Evolutionary conservation across 2,329 filamentous ascomycete genomes (phyloP).

Genomic region (Malbranchea cinnamomea): DNA sequence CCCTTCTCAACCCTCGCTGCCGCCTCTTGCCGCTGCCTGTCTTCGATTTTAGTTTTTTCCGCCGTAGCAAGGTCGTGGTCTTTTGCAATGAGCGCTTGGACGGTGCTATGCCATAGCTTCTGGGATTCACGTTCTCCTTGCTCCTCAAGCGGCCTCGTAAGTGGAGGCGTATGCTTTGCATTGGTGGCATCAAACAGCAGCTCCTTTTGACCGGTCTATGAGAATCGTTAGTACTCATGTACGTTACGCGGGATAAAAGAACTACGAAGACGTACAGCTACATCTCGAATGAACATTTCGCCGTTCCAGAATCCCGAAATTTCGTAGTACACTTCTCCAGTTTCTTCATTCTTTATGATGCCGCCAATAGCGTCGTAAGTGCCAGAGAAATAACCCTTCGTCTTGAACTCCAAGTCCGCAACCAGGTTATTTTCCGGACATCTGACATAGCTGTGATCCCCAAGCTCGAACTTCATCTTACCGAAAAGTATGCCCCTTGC

Average conservation of each 20-base stretch:
- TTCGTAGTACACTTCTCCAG: constrained; percentile 78
- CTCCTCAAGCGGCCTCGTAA: constrained; percentile 63
- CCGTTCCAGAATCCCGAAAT: constrained; percentile 86
- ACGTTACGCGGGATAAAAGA: not conserved
- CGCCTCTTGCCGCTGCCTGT: constrained; percentile 79
- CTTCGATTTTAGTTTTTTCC: constrained; percentile 93
- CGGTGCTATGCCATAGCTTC: constrained; percentile 68
- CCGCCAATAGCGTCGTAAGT: constrained; percentile 95
- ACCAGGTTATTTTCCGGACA: constrained; percentile 77
- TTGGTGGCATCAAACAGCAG: constrained; percentile 75
- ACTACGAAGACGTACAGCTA: constrained; percentile 42
- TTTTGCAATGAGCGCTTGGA: constrained; percentile 62
- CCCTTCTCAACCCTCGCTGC: constrained; percentile 62
- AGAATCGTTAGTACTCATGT: not conserved
- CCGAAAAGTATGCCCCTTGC: constrained; percentile 91
- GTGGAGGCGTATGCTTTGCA: constrained; percentile 60
- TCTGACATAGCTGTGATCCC: constrained; percentile 83
- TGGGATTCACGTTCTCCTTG: constrained; percentile 87
- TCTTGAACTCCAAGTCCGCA: constrained; percentile 95
- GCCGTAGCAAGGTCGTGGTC: constrained; percentile 85
- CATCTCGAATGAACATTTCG: constrained; percentile 82
- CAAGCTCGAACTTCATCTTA: constrained; percentile 99
- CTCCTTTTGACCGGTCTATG: constrained; percentile 72
- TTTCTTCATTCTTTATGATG: constrained; percentile 73
- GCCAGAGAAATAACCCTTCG: constrained; percentile 91